Evolutionary conservation across 148 eudicot genomes (phyloP).

Genomic region (Gaultheria prostrata): DNA sequence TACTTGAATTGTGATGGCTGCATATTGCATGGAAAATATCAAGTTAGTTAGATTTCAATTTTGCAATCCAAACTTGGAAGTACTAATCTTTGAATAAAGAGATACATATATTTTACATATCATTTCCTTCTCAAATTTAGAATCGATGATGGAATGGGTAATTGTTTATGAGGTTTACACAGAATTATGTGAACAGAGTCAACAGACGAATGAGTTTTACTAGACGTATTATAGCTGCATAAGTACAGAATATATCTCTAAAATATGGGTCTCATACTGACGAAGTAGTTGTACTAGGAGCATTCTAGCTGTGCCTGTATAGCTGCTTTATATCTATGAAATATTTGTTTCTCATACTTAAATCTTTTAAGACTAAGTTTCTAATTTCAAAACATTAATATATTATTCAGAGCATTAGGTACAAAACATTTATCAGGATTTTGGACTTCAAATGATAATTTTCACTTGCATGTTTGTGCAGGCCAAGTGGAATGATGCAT

Average conservation of each 20-base stretch:
- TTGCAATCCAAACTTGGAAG: neutral
- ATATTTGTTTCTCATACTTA: neutral
- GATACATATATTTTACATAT: neutral
- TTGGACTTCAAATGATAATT: constrained; percentile 16
- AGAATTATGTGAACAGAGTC: neutral
- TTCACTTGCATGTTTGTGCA: constrained; percentile 43
- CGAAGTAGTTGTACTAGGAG: neutral
- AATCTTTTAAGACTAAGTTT: neutral
- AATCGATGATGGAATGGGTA: neutral
- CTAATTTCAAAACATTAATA: neutral
- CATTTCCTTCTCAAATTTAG: neutral
- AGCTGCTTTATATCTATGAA: neutral
- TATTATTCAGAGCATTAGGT: neutral
- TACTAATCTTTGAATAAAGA: neutral
- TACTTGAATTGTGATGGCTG: neutral
- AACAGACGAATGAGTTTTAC: neutral
- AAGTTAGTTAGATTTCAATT: no score
- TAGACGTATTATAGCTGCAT: neutral
- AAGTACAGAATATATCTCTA: neutral
- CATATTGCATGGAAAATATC: neutral
- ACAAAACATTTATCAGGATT: neutral
- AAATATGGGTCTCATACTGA: neutral
- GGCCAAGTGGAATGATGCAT: constrained; percentile 81
- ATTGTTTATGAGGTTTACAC: neutral
- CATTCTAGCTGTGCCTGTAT: neutral